Evolutionary conservation across 169 alveolate genomes (phyloP).

Genomic region (Plasmodium yoelii): DNA sequence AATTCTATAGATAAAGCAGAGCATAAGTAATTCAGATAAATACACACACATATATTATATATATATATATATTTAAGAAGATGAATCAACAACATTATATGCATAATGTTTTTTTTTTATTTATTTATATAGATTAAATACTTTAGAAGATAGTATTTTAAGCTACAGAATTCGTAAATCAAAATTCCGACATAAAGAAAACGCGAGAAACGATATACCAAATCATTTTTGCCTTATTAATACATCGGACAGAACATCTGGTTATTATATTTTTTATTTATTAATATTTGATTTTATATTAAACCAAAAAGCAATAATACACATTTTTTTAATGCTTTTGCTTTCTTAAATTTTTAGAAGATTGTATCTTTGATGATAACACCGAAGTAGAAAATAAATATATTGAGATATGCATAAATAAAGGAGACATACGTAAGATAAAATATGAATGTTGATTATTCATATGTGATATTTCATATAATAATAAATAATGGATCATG

Average conservation of each 20-base stretch:
- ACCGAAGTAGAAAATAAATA: conserved; percentile 47
- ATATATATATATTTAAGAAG: conserved; percentile 7
- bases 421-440: conserved; percentile 61
- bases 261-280: conserved; percentile 26
- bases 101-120: conserved; percentile 3
- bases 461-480: conserved; percentile 16
- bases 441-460: not conserved
- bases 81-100: not conserved
- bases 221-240: conserved; percentile 68
- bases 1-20: conserved; percentile 66
- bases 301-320: conserved; percentile 4
- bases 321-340: conserved; percentile 16
- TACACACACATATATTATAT: conserved; percentile 9
- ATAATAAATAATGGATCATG: conserved; percentile 2
- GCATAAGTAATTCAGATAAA: conserved; percentile 28
- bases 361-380: conserved; percentile 33
- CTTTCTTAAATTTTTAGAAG: conserved; percentile 52
- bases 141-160: conserved; percentile 54
- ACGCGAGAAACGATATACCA: conserved; percentile 56
- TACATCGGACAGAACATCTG: conserved; percentile 37
- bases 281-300: conserved; percentile 11
- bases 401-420: conserved; percentile 56
- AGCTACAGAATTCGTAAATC: conserved; percentile 43
- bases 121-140: conserved; percentile 23
- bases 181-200: conserved; percentile 28